A percentile compares a stretch with the other conserved stretches of the same genome.
Conservation (phyloP, 306 rosid species). For the Macrotyloma uniflorum region DNA sequence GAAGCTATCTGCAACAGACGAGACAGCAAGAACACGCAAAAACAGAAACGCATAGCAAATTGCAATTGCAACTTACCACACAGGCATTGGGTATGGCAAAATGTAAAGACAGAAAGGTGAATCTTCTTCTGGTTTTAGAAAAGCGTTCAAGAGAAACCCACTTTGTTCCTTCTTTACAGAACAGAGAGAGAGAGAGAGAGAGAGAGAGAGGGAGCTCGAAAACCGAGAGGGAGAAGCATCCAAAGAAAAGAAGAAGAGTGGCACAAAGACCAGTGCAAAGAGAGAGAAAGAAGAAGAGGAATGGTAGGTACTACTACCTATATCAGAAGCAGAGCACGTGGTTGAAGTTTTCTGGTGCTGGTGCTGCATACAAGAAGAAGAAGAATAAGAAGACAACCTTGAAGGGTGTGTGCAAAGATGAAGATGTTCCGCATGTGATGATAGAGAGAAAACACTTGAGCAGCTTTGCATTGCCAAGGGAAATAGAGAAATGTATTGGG, state of each 20-base stretch:
- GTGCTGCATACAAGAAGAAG: not conserved
- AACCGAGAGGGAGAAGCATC: slow-evolving; percentile 54
- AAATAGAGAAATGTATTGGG: not conserved
- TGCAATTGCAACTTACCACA: not conserved
- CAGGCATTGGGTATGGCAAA: slow-evolving; percentile 25
- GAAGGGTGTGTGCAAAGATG: not conserved
- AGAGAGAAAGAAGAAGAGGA: not conserved
- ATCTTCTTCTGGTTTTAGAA: slow-evolving; percentile 22
- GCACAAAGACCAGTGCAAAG: not conserved
- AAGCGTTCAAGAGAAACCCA: slow-evolving; percentile 40
- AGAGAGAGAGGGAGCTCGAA: slow-evolving; percentile 40
- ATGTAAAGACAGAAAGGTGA: slow-evolving; percentile 42
- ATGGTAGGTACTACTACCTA: not conserved
- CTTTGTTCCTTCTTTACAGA: slow-evolving; percentile 39
- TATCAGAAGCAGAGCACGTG: slow-evolving; percentile 36
- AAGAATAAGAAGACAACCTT: not conserved
- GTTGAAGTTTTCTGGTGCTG: not conserved
- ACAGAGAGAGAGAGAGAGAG: not conserved
- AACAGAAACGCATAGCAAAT: not conserved
- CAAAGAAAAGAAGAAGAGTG: slow-evolving; percentile 49
- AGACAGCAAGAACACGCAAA: not conserved
- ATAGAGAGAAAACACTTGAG: not conserved
- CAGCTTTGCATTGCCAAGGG: not conserved
- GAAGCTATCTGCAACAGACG: slow-evolving; percentile 40
- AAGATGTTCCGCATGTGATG: not conserved